Conservation (phyloP, 2,329 filamentous ascomycete genomes). For the Apiospora koreana region DNA sequence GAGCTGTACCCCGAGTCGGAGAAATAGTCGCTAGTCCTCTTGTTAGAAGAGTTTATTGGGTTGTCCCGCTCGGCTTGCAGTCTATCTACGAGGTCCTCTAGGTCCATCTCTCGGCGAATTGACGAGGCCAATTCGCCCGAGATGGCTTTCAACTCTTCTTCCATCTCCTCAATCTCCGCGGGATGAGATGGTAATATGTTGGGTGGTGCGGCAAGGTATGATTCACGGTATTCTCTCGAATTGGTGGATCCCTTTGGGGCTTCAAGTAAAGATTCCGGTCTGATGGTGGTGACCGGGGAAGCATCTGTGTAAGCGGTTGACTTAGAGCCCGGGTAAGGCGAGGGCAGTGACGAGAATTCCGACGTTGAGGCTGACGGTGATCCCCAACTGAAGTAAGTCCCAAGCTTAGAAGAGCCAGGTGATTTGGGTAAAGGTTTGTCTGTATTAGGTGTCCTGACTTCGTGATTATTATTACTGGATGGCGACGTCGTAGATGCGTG, state of each 20-base stretch:
- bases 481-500: conserved; percentile 21
- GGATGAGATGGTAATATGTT: conserved; percentile 41
- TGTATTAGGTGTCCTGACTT: conserved; percentile 41
- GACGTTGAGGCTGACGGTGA: conserved; percentile 48
- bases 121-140: conserved; percentile 90
- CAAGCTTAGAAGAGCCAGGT: conserved; percentile 51
- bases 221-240: conserved; percentile 51
- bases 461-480: conserved; percentile 23
- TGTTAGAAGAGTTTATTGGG: conserved; percentile 55
- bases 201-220: conserved; percentile 52
- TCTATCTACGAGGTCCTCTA: conserved; percentile 90
- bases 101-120: conserved; percentile 91
- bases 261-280: conserved; percentile 38
- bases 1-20: conserved; percentile 94
- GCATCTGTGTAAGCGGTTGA: conserved; percentile 41
- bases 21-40: conserved; percentile 94
- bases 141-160: conserved; percentile 91
- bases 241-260: conserved; percentile 40
- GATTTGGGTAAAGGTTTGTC: conserved; percentile 59
- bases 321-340: conserved; percentile 48
- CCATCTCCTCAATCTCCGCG: conserved; percentile 78
- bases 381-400: conserved; percentile 56
- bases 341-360: conserved; percentile 52
- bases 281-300: conserved; percentile 39
- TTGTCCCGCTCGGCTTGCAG: conserved; percentile 76